phyloP scores from a whole-genome alignment of 1,284 basidiomycete genomes.

The Rhodotorula sp. region DNA sequence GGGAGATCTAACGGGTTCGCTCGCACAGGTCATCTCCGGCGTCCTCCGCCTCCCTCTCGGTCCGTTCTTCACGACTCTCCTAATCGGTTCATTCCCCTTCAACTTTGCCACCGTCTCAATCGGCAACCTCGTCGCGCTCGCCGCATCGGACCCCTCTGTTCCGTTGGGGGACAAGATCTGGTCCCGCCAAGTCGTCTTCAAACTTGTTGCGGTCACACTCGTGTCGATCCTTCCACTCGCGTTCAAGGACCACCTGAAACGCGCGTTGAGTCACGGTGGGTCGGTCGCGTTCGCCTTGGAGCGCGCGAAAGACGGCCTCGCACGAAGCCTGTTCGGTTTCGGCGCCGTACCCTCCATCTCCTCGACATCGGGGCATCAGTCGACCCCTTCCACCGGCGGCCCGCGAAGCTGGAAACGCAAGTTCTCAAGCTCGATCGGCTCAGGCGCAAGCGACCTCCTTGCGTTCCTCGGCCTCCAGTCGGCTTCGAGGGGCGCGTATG shows the following conservation, averaged over 20 bases:
- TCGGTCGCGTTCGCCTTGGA: neutral
- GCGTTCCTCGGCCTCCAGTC: neutral
- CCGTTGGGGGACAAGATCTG: constrained; percentile 42
- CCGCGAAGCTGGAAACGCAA: constrained; percentile 21
- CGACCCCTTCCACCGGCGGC: neutral
- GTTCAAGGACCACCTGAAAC: constrained; percentile 43
- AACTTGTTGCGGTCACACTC: constrained; percentile 42
- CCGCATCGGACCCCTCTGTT: constrained; percentile 37
- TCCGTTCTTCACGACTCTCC: constrained; percentile 45
- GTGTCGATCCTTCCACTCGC: constrained; percentile 42
- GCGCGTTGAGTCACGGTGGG: constrained; percentile 7
- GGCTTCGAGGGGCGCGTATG: constrained; percentile 10
- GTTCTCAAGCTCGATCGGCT: constrained; percentile 21
- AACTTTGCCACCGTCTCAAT: constrained; percentile 45
- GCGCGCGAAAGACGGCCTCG: neutral
- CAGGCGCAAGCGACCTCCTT: constrained; percentile 20
- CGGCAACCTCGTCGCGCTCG: constrained; percentile 42
- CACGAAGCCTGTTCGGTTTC: constrained; percentile 23
- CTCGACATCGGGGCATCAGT: neutral
- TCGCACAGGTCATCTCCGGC: constrained; percentile 41
- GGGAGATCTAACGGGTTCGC: neutral
- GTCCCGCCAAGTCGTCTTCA: constrained; percentile 40
- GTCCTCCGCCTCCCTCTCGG: constrained; percentile 43
- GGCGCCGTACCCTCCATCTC: neutral
- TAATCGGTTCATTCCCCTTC: constrained; percentile 46